phyloP scores from a whole-genome alignment of 139 green algal genomes.

The Picochlorum sp. region DNA sequence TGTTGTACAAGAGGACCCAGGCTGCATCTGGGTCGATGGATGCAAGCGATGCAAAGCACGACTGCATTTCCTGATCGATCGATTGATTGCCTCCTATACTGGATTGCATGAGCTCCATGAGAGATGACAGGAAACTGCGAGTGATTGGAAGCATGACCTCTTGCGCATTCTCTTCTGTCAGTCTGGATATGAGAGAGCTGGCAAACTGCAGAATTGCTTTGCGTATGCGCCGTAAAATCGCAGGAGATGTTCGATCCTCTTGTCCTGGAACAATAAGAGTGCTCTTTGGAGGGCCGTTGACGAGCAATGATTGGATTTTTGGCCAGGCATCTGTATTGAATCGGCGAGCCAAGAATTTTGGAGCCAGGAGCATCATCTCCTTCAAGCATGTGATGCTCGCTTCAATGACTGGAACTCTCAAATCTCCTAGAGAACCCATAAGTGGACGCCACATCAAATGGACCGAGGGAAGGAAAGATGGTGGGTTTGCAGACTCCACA shows the following conservation, averaged over 20 bases:
- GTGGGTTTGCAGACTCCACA: slow-evolving; percentile 34
- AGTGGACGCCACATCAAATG: slow-evolving; percentile 52
- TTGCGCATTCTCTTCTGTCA: too few relatives aligned
- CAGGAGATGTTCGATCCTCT: slow-evolving; percentile 26
- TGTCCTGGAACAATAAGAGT: slow-evolving; percentile 19
- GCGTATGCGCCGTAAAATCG: slow-evolving; percentile 31
- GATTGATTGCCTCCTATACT: too few relatives aligned
- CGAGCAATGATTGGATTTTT: slow-evolving; percentile 41
- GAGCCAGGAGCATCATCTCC: slow-evolving; percentile 18
- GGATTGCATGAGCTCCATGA: too few relatives aligned
- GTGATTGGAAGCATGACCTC: too few relatives aligned
- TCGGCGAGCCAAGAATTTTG: slow-evolving; percentile 46
- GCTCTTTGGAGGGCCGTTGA: slow-evolving; percentile 14
- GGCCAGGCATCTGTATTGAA: slow-evolving; percentile 54
- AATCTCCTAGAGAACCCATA: slow-evolving; percentile 48
- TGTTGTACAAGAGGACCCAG: slow-evolving; percentile 25
- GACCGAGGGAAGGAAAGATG: slow-evolving; percentile 57
- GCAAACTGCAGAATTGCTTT: slow-evolving; percentile 30
- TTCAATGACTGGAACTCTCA: slow-evolving; percentile 32
- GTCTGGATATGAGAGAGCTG: background rate
- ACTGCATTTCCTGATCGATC: too few relatives aligned
- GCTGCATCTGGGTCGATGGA: slow-evolving; percentile 49
- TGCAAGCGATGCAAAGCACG: too few relatives aligned
- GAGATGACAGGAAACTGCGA: too few relatives aligned
- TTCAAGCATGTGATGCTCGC: slow-evolving; percentile 13